Conservation (phyloP, 169 alveolate species). For the Plasmodium sp. region DNA sequence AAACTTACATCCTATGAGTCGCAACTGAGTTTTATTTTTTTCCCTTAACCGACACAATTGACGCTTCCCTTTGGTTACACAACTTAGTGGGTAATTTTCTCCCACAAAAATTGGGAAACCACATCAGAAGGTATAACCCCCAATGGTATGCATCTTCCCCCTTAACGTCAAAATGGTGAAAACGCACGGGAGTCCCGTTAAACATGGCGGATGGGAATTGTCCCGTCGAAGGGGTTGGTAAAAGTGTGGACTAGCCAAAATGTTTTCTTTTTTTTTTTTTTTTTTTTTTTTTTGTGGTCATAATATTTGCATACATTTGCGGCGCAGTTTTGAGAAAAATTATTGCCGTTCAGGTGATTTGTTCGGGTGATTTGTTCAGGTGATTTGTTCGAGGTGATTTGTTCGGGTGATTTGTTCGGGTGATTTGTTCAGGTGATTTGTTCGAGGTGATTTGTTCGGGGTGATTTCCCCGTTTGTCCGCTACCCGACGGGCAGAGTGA, state of each 20-base stretch:
- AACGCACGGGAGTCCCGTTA: not conserved
- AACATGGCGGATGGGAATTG: not conserved
- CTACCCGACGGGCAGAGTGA: not conserved
- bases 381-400: not conserved
- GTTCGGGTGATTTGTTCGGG: not conserved
- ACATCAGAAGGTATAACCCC: not conserved
- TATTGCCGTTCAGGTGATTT: slow-evolving; percentile 1
- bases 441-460: not conserved
- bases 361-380: not conserved
- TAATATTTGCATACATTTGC: not conserved
- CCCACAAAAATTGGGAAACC: not conserved
- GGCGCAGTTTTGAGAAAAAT: not conserved
- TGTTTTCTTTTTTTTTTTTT: not conserved
- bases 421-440: not conserved
- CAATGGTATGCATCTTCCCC: not conserved
- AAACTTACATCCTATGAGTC: not conserved
- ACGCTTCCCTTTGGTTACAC: not conserved
- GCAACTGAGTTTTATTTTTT: not conserved
- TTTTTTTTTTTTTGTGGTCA: not conserved
- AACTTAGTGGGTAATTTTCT: not conserved
- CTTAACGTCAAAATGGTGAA: not conserved
- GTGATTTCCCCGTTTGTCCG: not conserved
- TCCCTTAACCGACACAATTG: not conserved
- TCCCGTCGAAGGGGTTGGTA: not conserved
- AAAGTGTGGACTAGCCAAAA: not conserved